phyloP scores from a whole-genome alignment of 306 rosid species.

The Casuarina glauca region DNA sequence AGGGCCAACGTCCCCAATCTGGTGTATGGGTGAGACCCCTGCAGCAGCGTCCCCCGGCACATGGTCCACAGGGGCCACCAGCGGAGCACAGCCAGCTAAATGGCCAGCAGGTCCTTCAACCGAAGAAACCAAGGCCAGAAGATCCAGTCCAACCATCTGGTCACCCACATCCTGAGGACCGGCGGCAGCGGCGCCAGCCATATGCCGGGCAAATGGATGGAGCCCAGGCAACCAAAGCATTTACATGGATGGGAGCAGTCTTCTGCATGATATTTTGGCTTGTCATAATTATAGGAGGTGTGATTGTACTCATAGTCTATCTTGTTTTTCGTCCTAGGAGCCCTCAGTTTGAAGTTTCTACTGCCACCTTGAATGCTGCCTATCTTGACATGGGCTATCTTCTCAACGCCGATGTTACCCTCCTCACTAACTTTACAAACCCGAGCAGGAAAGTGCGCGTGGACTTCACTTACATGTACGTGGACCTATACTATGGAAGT shows the following conservation, averaged over 20 bases:
- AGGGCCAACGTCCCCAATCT: not conserved
- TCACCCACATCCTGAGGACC: no score
- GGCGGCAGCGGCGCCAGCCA: not conserved
- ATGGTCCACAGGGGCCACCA: no score
- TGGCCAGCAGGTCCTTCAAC: no score
- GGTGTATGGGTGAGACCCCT: not conserved
- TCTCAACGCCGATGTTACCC: slow-evolving; percentile 79
- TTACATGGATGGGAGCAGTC: slow-evolving; percentile 54
- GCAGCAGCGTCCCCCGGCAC: not conserved
- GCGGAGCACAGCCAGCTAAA: not conserved
- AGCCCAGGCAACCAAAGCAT: slow-evolving; percentile 29
- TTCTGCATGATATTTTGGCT: slow-evolving; percentile 81
- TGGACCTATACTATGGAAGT: slow-evolving; percentile 64
- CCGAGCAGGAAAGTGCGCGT: slow-evolving; percentile 85
- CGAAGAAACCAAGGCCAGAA: no score
- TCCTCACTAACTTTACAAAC: slow-evolving; percentile 82
- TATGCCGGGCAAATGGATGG: not conserved
- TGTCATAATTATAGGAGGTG: slow-evolving; percentile 70
- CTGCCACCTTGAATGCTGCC: slow-evolving; percentile 71
- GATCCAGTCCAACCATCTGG: no score
- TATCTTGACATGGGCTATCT: slow-evolving; percentile 89
- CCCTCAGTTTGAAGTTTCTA: slow-evolving; percentile 68
- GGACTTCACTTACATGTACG: slow-evolving; percentile 61
- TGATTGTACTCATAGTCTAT: slow-evolving; percentile 74
- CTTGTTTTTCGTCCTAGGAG: slow-evolving; percentile 75